Evolutionary conservation across 2,329 filamentous ascomycete species (phyloP).

Genomic region (Pseudogymnoascus sp.): DNA sequence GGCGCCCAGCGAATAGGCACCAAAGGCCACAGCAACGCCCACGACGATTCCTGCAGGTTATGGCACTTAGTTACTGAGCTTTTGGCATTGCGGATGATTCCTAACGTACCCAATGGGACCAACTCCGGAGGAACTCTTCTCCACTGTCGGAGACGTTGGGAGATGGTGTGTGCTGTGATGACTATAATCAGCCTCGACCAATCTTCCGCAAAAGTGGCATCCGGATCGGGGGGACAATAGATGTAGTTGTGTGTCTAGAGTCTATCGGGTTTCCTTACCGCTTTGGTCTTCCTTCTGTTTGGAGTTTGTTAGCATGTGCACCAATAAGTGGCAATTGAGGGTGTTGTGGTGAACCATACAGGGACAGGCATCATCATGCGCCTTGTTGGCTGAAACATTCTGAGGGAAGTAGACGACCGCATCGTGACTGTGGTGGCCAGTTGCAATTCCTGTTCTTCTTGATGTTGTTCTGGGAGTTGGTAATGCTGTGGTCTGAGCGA

Average conservation of each 20-base stretch:
- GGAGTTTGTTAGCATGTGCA: slow-evolving; percentile 7
- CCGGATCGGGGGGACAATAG: neutral
- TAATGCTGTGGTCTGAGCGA: slow-evolving; percentile 14
- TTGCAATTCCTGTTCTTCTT: slow-evolving; percentile 12
- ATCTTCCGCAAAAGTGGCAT: neutral
- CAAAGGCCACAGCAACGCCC: slow-evolving; percentile 72
- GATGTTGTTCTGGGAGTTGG: slow-evolving; percentile 12
- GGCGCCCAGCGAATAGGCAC: slow-evolving; percentile 69
- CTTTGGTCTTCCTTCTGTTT: slow-evolving; percentile 58
- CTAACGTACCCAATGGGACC: slow-evolving; percentile 76
- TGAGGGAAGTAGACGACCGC: slow-evolving; percentile 51
- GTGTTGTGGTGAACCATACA: slow-evolving; percentile 48
- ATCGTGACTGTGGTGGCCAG: slow-evolving; percentile 19
- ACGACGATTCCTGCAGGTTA: slow-evolving; percentile 63
- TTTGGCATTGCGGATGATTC: neutral
- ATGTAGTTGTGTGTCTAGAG: slow-evolving; percentile 17
- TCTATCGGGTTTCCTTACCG: slow-evolving; percentile 40
- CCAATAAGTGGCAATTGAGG: slow-evolving; percentile 21
- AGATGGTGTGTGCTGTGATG: slow-evolving; percentile 80
- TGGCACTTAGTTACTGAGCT: slow-evolving; percentile 34
- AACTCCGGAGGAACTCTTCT: slow-evolving; percentile 90
- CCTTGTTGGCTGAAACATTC: slow-evolving; percentile 59
- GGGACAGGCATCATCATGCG: slow-evolving; percentile 65
- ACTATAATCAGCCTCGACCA: slow-evolving; percentile 13
- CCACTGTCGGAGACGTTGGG: slow-evolving; percentile 83